Evolutionary conservation across 768 basidiomycete species (phyloP).

Genomic region (Podaxis sp.): DNA sequence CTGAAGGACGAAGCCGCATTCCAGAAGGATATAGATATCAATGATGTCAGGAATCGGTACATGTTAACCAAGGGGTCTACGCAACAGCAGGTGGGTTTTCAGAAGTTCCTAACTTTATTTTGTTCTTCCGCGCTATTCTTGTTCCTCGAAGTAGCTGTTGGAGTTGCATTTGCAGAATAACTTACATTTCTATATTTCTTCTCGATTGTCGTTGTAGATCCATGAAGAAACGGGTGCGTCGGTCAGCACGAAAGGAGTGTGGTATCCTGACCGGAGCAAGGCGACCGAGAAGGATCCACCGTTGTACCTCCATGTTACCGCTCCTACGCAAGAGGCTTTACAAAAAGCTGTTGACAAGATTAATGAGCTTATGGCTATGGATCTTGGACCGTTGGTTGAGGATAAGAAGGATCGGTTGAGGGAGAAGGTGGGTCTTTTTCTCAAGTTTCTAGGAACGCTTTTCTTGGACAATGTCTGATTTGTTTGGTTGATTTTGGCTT

Average conservation of each 20-base stretch:
- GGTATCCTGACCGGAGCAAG: constrained; percentile 87
- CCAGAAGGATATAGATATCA: constrained; percentile 87
- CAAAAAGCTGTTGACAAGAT: constrained; percentile 62
- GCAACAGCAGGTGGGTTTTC: constrained; percentile 79
- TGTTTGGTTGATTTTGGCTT: background rate
- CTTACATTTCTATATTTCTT: background rate
- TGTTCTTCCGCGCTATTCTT: background rate
- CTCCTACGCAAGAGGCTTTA: constrained; percentile 55
- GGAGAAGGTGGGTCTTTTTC: constrained; percentile 29
- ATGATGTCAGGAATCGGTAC: constrained; percentile 88
- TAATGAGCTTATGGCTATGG: constrained; percentile 61
- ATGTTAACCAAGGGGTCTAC: constrained; percentile 87
- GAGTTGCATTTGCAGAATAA: too few relatives aligned
- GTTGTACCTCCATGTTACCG: constrained; percentile 85
- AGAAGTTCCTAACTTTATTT: constrained; percentile 53
- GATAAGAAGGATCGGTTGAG: constrained; percentile 62
- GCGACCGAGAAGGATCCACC: constrained; percentile 88
- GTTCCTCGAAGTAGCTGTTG: background rate
- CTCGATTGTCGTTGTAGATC: constrained; percentile 50
- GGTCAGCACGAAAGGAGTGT: constrained; percentile 85
- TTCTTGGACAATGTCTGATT: background rate
- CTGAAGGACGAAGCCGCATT: constrained; percentile 70
- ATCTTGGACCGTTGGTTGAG: constrained; percentile 65
- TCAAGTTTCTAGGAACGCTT: background rate
- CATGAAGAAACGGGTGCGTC: constrained; percentile 85